Evolutionary conservation across 2,329 filamentous ascomycete species (phyloP).

Genomic region (Calycina herbarum): DNA sequence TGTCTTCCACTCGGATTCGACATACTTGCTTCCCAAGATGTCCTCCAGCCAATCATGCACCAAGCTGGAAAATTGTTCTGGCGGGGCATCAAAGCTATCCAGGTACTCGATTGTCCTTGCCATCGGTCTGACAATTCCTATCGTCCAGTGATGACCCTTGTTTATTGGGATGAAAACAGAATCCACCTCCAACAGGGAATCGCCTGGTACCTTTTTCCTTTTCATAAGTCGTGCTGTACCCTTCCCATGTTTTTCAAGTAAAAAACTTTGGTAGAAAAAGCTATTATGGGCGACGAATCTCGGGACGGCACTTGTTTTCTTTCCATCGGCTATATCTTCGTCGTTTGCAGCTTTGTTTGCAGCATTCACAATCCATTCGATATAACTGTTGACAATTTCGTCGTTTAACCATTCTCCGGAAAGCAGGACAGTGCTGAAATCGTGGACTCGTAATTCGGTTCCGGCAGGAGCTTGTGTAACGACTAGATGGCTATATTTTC

Average conservation of each 20-base stretch:
- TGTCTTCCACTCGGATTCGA: constrained; percentile 59
- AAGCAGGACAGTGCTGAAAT: constrained; percentile 63
- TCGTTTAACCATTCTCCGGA: constrained; percentile 71
- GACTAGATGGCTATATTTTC: constrained; percentile 14
- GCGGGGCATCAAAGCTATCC: constrained; percentile 59
- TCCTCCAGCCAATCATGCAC: constrained; percentile 54
- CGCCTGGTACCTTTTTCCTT: constrained; percentile 56
- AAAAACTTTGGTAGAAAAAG: constrained; percentile 59
- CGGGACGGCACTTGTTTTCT: constrained; percentile 49
- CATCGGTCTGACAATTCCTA: constrained; percentile 65
- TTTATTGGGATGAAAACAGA: constrained; percentile 71
- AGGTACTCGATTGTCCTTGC: constrained; percentile 65
- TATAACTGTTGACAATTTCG: constrained; percentile 68
- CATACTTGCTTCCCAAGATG: constrained; percentile 57
- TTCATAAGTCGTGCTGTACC: constrained; percentile 57
- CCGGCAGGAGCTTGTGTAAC: constrained; percentile 52
- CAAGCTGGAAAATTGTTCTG: constrained; percentile 43
- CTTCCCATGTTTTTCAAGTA: constrained; percentile 49
- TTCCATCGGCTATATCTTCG: constrained; percentile 25
- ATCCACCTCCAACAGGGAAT: constrained; percentile 64
- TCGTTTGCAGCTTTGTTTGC: constrained; percentile 58
- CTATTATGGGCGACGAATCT: constrained; percentile 64
- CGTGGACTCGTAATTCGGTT: constrained; percentile 52
- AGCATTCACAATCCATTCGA: constrained; percentile 59
- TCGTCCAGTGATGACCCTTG: constrained; percentile 66